A percentile compares a stretch with the other conserved stretches of the same genome.
These are phyloP conservation scores for Serendipita sp. DNA, from an alignment of 768 basidiomycete species.

Conservation along the genomic window DNA sequence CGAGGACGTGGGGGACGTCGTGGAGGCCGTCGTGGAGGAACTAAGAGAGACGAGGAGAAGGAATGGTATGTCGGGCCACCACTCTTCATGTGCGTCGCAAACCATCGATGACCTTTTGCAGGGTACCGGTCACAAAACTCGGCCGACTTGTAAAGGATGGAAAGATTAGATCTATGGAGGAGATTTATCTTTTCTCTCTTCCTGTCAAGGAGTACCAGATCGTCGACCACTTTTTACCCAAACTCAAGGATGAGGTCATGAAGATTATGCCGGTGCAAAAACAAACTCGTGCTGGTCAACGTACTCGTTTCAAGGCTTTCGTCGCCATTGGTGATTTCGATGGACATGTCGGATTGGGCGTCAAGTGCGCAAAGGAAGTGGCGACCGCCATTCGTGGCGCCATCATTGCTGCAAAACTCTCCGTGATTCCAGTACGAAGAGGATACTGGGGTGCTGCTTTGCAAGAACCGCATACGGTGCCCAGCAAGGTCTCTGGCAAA, in stretches of 20 bases:
- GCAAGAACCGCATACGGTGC: constrained; percentile 97
- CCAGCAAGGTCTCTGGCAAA: constrained; percentile 96
- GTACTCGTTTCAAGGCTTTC: constrained; percentile 99
- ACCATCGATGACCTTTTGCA: constrained; percentile 17
- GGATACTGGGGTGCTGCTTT: constrained; percentile 99
- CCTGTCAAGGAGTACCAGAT: constrained; percentile 99
- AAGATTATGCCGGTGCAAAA: constrained; percentile 99
- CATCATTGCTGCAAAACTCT: constrained; percentile 96
- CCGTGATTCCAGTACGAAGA: constrained; percentile 92
- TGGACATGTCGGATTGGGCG: constrained; percentile 96
- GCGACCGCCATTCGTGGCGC: constrained; percentile 98
- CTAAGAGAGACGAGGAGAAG: constrained; percentile 99
- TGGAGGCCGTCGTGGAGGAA: constrained; percentile 77
- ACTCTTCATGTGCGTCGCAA: background rate
- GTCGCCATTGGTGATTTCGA: constrained; percentile 98
- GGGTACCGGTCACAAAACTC: constrained; percentile 97
- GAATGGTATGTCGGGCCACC: constrained; percentile 60
- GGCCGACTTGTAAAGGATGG: constrained; percentile 98
- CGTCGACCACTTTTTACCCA: constrained; percentile 97
- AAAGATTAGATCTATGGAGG: constrained; percentile 99
- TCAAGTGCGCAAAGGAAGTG: constrained; percentile 99
- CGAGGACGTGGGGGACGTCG: constrained; percentile 30
- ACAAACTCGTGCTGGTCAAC: constrained; percentile 98
- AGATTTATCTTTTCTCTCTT: constrained; percentile 99
- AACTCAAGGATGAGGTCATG: constrained; percentile 99